Conservation (phyloP, 164 flowering plant species). For the Stephania japonica region DNA sequence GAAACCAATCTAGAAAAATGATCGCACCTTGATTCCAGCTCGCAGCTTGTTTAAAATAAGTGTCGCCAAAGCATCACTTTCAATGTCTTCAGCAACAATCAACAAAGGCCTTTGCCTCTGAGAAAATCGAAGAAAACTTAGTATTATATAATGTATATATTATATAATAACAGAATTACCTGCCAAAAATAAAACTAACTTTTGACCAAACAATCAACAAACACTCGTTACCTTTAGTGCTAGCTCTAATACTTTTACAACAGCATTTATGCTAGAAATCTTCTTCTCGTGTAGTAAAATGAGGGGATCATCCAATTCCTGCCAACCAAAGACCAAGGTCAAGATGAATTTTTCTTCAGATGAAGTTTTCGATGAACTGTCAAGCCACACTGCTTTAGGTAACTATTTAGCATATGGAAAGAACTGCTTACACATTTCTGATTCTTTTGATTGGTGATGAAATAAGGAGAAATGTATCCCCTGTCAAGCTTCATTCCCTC, state of each 20-base stretch:
- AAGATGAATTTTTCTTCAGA: not conserved
- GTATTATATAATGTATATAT: not conserved
- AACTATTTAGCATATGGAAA: not conserved
- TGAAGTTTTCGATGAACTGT: not conserved
- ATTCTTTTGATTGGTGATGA: conserved; percentile 79
- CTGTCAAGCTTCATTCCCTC: conserved; percentile 99
- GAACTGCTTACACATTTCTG: conserved; percentile 84
- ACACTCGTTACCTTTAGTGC: conserved; percentile 64
- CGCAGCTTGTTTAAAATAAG: conserved; percentile 87
- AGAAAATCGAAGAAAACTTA: not conserved
- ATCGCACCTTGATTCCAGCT: conserved; percentile 84
- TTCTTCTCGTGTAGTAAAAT: conserved; percentile 89
- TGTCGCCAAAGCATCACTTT: conserved; percentile 91
- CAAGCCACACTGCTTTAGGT: not conserved
- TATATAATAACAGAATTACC: not conserved
- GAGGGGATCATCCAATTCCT: conserved; percentile 94
- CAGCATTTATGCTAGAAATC: conserved; percentile 65
- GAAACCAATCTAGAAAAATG: not conserved
- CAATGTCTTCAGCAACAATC: conserved; percentile 90
- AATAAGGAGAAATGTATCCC: conserved; percentile 95
- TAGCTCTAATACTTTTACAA: conserved; percentile 78
- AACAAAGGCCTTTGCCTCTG: conserved; percentile 89
- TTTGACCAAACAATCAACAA: conserved; percentile 24
- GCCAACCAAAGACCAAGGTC: conserved; percentile 6
- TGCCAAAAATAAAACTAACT: not conserved